These are phyloP conservation scores for Solanum sejunctum DNA, from an alignment of 257 asterid genomes.

Conservation along the genomic window DNA sequence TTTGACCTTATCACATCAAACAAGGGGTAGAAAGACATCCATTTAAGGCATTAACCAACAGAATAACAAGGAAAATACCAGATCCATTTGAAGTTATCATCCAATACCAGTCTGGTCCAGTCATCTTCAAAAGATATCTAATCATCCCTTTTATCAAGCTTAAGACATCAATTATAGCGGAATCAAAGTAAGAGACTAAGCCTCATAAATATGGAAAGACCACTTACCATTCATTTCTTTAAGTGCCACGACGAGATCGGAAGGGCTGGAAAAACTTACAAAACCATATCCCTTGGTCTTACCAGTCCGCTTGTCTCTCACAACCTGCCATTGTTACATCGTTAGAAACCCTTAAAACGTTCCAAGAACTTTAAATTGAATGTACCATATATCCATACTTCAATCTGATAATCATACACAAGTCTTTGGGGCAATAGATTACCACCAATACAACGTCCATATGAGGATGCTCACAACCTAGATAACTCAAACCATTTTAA, in stretches of 20 bases:
- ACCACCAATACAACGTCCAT: neutral
- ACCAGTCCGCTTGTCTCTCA: too few species aligned
- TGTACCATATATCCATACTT: neutral
- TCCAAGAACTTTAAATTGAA: neutral
- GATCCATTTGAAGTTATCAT: neutral
- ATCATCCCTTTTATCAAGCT: neutral
- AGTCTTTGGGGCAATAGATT: neutral
- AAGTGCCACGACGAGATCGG: slow-evolving; percentile 73
- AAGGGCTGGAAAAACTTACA: neutral
- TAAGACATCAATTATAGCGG: neutral
- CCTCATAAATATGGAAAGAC: neutral
- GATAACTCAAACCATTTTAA: neutral
- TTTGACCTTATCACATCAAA: neutral
- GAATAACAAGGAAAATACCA: neutral
- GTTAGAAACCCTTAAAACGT: neutral
- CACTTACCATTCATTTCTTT: slow-evolving; percentile 85
- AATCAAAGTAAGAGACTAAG: neutral
- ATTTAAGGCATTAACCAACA: neutral
- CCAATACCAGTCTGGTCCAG: neutral
- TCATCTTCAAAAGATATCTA: neutral
- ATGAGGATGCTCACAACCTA: neutral
- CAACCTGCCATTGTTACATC: neutral
- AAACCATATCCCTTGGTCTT: too few species aligned
- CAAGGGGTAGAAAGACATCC: neutral
- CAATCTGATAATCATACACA: neutral